These are phyloP conservation scores for Aphelidium insulamus DNA, from an alignment of 371 early-diverging fungal genomes.

Conservation along the genomic window DNA sequence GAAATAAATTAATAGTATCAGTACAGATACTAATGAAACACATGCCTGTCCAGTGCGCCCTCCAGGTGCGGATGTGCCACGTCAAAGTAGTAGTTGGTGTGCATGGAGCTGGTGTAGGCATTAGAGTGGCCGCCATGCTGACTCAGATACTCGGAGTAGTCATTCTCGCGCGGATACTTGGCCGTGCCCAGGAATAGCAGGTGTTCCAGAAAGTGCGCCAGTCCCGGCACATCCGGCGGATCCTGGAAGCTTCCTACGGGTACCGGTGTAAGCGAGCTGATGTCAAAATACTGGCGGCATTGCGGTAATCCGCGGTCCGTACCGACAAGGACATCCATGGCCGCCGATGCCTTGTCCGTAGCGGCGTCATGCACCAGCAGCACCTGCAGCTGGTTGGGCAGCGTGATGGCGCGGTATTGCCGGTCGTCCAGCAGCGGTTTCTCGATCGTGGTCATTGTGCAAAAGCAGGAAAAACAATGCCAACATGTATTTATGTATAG, in stretches of 20 bases:
- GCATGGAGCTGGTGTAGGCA: slow-evolving; percentile 74
- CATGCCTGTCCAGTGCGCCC: slow-evolving; percentile 65
- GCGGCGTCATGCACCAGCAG: slow-evolving; percentile 55
- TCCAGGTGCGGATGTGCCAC: slow-evolving; percentile 60
- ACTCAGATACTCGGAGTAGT: slow-evolving; percentile 64
- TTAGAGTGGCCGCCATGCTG: slow-evolving; percentile 82
- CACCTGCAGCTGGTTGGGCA: slow-evolving; percentile 53
- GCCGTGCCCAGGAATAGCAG: slow-evolving; percentile 68
- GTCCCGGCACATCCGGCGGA: slow-evolving; percentile 58
- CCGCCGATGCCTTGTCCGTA: slow-evolving; percentile 73
- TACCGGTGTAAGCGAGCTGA: too few relatives aligned
- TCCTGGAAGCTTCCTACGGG: too few relatives aligned
- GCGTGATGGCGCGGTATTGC: slow-evolving; percentile 51
- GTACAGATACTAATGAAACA: not conserved
- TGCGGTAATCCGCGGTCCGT: too few relatives aligned
- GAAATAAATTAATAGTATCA: not conserved
- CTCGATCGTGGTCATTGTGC: too few relatives aligned
- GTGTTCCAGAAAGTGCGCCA: slow-evolving; percentile 98
- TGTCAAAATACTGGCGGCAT: too few relatives aligned
- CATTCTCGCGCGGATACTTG: slow-evolving; percentile 82
- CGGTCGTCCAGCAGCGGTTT: too few relatives aligned
- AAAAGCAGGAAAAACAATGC: too few relatives aligned
- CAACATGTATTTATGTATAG: too few relatives aligned
- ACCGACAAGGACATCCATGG: slow-evolving; percentile 85
- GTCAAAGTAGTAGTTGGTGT: slow-evolving; percentile 91